Evolutionary conservation across 305 asterid genomes (phyloP), one percentile per base, ranked within the genome.

Genomic region (Fraxinus nigra): DNA sequence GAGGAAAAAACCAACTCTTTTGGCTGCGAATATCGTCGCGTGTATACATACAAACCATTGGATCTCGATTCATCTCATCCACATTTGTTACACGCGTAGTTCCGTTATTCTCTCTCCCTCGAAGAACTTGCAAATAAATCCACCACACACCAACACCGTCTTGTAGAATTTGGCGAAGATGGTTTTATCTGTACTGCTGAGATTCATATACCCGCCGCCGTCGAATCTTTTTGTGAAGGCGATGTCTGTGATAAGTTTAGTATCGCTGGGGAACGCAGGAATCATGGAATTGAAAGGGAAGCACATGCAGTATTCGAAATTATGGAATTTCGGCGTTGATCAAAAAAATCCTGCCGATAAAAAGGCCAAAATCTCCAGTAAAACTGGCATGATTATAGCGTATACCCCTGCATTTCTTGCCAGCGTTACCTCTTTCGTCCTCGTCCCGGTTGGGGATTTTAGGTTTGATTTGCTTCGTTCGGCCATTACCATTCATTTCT

Each of bases 241-340:
- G 78, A 90, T 91, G 92, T 86, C 97, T 3, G 84, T 87, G 3
- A 76, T 91, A 67, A 85, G 92, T n/a, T 82, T 88, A 34, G 79
- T 79, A 32, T 79, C 89, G 2, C 0, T 90, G 83, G 79, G 84
- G 61, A 88, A 82, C 22, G 90, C 59, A 3, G 98, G 95, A 14
- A 81, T 84, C 85, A 87, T 80, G 90, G 97, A 94, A 80, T 16
- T 63, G 3, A 90, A 78, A 82, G 98, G 97, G 16, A 88, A 89
- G 48, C 78, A 89, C 79, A 80, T 89, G 92, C 90, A 87, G 48
- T 92, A 92, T 81, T 91, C 97, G 24, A 94, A 93, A 88, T 83
- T 92, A 26, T 54, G 74, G 77, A 85, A 35, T 11, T 43, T 72
- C 56, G 82, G 78, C n/a, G 30, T 32, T 1, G 9, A 76, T 11